Evolutionary conservation across 768 basidiomycete species (phyloP), one percentile per base, ranked within the genome.

Genomic region (Botryobasidium botryosum): DNA sequence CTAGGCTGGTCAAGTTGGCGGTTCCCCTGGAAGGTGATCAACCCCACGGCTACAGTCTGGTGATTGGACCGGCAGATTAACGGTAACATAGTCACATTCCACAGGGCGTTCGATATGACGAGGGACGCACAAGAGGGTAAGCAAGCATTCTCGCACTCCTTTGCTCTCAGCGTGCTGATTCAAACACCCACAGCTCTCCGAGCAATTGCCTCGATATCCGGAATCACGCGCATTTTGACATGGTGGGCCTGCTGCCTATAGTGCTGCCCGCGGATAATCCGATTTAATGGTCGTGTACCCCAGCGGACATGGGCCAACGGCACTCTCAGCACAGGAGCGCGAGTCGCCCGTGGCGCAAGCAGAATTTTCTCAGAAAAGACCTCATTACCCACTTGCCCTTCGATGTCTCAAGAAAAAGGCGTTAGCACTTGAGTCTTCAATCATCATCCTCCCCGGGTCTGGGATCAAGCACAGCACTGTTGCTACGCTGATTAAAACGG

Each of bases 51-150:
- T 23, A 32, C 18, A 26, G 24, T 25, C 42, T 29, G 13, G 20
- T 28, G 8, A 38, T 13, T 13, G 20, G 21, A 6, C 20, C 7
- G 17, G 17, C 29, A 18, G 29, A 10, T 13, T 12, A 20, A 17
- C 10, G 17, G 20, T 12, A 31, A 45, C 41, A 20, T 37, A 83
- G 82, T 79, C 35, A 81, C 78, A 51, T 83, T 84, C 57, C 81
- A 84, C 55, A 65, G 81, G 44, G 82, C 81, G 25, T 76, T 84
- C 50, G 83, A 85, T 52, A 74, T 86, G 78, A 70, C 72, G 12
- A 57, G 58, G 40, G 66, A 77, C 51, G 54, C 69, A 3, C 59
- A 65, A 33, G 62, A 69, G 60, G 78, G 80, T 75, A 51, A 31
- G 56, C 52, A 5, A 18, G 12, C 3, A 15, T 15, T n/a, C n/a